A percentile compares a stretch with the other conserved stretches of the same genome.
phyloP scores from a whole-genome alignment of 208 protist species.

The Phytomonas sp. region DNA sequence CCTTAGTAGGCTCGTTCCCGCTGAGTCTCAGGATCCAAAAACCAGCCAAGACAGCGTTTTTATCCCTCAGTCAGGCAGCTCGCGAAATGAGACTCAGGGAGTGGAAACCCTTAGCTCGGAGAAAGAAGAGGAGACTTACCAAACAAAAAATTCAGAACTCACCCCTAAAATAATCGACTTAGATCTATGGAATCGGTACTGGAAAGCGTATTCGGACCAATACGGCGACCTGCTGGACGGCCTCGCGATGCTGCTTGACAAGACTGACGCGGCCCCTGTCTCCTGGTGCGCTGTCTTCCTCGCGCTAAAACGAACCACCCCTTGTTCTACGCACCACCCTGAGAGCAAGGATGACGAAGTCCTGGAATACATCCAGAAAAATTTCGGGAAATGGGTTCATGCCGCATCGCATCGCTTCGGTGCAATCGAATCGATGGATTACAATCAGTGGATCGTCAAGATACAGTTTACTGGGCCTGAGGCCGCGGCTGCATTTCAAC shows the following conservation, averaged over 20 bases:
- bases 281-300: slow-evolving; percentile 15
- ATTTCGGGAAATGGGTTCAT: slow-evolving; percentile 3
- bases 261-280: neutral
- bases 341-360: neutral
- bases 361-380: neutral
- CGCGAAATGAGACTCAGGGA: neutral
- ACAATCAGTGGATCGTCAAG: slow-evolving; percentile 24
- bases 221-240: slow-evolving; percentile 18
- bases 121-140: neutral
- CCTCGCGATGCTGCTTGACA: slow-evolving; percentile 12
- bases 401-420: slow-evolving; percentile 32
- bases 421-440: slow-evolving; percentile 37
- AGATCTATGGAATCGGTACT: slow-evolving; percentile 65
- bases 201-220: slow-evolving; percentile 23
- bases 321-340: neutral
- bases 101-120: neutral
- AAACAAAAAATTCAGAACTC: neutral
- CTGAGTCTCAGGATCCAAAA: neutral
- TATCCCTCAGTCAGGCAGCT: neutral
- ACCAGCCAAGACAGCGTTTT: neutral
- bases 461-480: slow-evolving; percentile 51
- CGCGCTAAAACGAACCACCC: slow-evolving; percentile 6
- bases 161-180: slow-evolving; percentile 20
- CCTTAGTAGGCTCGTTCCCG: neutral
- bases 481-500: slow-evolving; percentile 37